These are phyloP conservation scores for Maudiozyma humilis DNA, from an alignment of 1,139 yeast genomes.

Conservation along the genomic window DNA sequence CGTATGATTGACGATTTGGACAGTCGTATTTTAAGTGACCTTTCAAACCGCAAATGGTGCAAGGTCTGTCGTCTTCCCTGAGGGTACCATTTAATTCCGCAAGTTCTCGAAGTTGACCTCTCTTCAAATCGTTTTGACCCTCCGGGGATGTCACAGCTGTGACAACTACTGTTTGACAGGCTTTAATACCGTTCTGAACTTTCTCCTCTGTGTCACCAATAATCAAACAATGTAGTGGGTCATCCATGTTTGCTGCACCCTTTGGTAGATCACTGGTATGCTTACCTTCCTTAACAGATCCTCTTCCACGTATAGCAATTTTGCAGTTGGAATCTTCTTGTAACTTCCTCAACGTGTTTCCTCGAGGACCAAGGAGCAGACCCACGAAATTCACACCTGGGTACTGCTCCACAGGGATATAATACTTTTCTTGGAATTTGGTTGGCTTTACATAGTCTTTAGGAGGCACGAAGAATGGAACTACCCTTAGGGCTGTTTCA, in stretches of 20 bases:
- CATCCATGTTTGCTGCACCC: constrained; percentile 49
- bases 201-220: constrained; percentile 78
- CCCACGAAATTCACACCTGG: constrained; percentile 95
- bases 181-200: constrained; percentile 64
- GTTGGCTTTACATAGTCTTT: constrained; percentile 66
- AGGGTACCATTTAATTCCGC: constrained; percentile 93
- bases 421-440: constrained; percentile 70
- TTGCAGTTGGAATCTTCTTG: constrained; percentile 81
- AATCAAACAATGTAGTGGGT: constrained; percentile 81
- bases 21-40: constrained; percentile 60
- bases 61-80: constrained; percentile 66
- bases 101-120: constrained; percentile 83
- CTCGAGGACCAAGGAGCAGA: constrained; percentile 87
- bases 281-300: constrained; percentile 91
- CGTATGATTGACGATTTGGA: constrained; percentile 46
- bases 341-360: constrained; percentile 72
- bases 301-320: constrained; percentile 84
- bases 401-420: constrained; percentile 76
- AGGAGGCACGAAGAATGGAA: constrained; percentile 81
- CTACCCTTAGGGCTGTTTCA: constrained; percentile 58
- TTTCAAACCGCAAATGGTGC: constrained; percentile 48
- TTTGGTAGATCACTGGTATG: constrained; percentile 41
- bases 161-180: constrained; percentile 68
- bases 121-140: constrained; percentile 84
- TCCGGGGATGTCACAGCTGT: constrained; percentile 84